Evolutionary conservation across 2,329 filamentous ascomycete species (phyloP), one percentile per base, ranked within the genome.

Genomic region (Penicillium sp.): DNA sequence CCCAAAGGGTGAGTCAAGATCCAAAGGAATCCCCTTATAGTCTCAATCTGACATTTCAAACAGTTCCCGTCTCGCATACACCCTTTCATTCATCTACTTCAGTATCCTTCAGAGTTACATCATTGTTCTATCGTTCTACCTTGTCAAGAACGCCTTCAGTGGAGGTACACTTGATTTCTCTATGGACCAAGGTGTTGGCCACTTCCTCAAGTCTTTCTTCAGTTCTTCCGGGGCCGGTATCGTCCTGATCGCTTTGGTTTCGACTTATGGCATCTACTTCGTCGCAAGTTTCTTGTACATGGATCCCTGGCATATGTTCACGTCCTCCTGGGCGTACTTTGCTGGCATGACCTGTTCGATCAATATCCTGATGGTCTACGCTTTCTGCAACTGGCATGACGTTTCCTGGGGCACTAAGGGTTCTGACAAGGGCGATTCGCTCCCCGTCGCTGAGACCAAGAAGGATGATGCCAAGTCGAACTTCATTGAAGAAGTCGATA

Each of bases 361-460:
- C 85, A 97, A 97, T 81, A 93, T 97, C 66, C 87, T 97, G 71
- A 97, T 95, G 85, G 91, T 97, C 52, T 97, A 97, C 77, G 91
- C 93, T 59, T 97, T 96, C 84, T 94, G 91, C 85, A 97, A 97
- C 81, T 97, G 93, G 93, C 93, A 97, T 78, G 93, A 97, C 79
- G 93, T 97, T 50, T 97, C 93, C 13, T 97, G 93, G 93, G 93
- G 93, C 83, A 97, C 93, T 78, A 97, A 97, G 83, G 93, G 93
- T 70, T 90, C 93, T 4, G 93, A 97, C 79, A 96, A 95, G 79
- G 86, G 88, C 38, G 93, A 97, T 69, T 89, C 90, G 26, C 82
- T 97, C 16, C 93, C 93, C 0, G 94, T 92, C 35, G 93, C 89
- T 2, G 85, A 89, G 65, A 89, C 93, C 14, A 87, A 87, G 68